phyloP scores from a whole-genome alignment of 768 basidiomycete species.

The Boletales sp. region DNA sequence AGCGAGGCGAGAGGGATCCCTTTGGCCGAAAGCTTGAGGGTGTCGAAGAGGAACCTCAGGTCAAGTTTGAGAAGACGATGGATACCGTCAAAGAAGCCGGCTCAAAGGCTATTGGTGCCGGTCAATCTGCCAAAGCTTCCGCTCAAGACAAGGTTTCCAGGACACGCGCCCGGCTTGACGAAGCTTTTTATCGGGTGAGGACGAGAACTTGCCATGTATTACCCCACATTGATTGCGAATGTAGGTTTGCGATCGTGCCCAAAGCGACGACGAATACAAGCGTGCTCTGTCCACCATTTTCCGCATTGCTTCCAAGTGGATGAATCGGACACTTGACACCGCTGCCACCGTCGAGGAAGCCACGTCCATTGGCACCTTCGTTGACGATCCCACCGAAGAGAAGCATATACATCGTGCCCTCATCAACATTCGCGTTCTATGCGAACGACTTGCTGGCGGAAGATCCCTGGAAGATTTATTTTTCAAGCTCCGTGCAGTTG shows the following conservation, averaged over 20 bases:
- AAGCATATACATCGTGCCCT: slow-evolving; percentile 58
- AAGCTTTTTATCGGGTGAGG: slow-evolving; percentile 51
- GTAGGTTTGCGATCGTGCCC: slow-evolving; percentile 64
- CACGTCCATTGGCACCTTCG: slow-evolving; percentile 50
- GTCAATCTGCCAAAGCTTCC: slow-evolving; percentile 40
- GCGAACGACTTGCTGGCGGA: slow-evolving; percentile 50
- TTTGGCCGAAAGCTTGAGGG: slow-evolving; percentile 51
- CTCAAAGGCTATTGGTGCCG: slow-evolving; percentile 50
- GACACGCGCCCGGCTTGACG: slow-evolving; percentile 41
- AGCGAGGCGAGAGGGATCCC: slow-evolving; percentile 55
- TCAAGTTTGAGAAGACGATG: slow-evolving; percentile 64
- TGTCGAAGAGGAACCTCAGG: slow-evolving; percentile 46
- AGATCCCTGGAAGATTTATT: slow-evolving; percentile 51
- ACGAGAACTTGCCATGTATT: not conserved
- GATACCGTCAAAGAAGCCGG: slow-evolving; percentile 60
- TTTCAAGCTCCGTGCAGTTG: slow-evolving; percentile 38
- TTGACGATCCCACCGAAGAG: slow-evolving; percentile 60
- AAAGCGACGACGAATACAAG: slow-evolving; percentile 57
- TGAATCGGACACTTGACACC: slow-evolving; percentile 48
- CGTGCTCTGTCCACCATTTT: slow-evolving; percentile 57
- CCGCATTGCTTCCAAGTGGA: slow-evolving; percentile 52
- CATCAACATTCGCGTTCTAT: slow-evolving; percentile 32
- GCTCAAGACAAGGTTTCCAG: slow-evolving; percentile 44
- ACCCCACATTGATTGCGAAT: no score
- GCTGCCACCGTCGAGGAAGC: slow-evolving; percentile 41